Base-by-base conservation (phyloP, 2,329 filamentous ascomycete genomes). In the Trichoderma koningii region DNA sequence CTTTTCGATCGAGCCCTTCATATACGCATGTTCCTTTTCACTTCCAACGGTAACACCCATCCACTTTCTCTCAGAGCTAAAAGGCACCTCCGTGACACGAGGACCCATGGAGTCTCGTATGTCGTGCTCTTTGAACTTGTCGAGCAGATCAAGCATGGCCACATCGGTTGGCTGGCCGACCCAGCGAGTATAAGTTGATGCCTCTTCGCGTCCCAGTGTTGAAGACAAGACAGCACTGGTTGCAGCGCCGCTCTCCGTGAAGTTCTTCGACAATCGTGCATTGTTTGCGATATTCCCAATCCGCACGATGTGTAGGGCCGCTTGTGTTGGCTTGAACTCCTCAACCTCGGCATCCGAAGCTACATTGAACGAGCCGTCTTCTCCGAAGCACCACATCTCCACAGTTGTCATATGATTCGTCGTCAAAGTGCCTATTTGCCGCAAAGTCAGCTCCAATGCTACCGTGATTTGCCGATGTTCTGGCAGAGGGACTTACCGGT, bases 351-450 rank as follows among this genome's bases (percentile, higher is more conserved):
- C 81, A 63, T 86, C 83, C 1, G 81, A 81, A 51, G 84, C 81
- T 12, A 87, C 78, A 66, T 86, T 80, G 21, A 87, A 72, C 9
- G 82, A 77, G 2, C 77, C 77, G 19, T 80, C 76, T 19, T 85
- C 84, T 69, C 93, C 92, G 76, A 96, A 96, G 75, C 94, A 91
- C 95, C 95, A 99, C 82, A 99, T 88, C 73, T 95, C 96, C 17
- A 93, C 93, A 0, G 93, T 93, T 0, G 95, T 96, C 95, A 99
- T 98, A 75, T 99, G 95, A 74, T 98, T 99, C 74, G 93, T 93
- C 0, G 95, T 99, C 67, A 99, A 80, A 1, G 95, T 99, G 38
- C 94, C 89, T 89, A 55, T 48, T 56, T 26, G 15, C 7, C 12
- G 34, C n/a, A 3, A 45, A n/a, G 7, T 63, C 9, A 63, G 59